These are phyloP conservation scores for Hsuehochloa calcarea DNA, from an alignment of 176 grass and related monocot genomes.

Conservation along the genomic window DNA sequence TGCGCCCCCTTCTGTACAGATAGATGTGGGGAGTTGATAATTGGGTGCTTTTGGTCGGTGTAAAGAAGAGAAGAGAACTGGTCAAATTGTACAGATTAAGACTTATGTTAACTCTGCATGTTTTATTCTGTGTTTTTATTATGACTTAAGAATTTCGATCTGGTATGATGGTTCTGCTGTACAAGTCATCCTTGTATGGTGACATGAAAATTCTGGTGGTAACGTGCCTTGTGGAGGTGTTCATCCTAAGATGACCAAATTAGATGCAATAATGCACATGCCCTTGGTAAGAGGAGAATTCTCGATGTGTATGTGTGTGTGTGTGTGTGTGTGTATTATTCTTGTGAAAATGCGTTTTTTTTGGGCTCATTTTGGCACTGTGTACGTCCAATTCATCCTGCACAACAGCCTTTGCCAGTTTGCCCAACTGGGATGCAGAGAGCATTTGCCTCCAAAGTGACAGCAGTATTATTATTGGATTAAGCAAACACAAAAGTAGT, in stretches of 20 bases:
- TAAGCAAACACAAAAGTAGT: too few relatives aligned
- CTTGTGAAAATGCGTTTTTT: too few relatives aligned
- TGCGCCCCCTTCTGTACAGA: conserved; percentile 27
- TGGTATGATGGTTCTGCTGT: neutral
- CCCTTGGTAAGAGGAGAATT: too few relatives aligned
- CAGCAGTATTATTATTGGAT: too few relatives aligned
- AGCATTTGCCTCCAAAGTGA: too few relatives aligned
- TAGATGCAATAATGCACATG: neutral
- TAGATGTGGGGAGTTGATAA: conserved; percentile 26
- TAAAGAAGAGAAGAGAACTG: conserved; percentile 25
- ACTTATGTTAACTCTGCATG: conserved; percentile 5
- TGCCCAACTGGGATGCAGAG: too few relatives aligned
- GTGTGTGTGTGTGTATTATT: too few relatives aligned
- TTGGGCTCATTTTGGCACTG: too few relatives aligned
- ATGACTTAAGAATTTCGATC: neutral
- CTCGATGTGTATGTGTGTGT: too few relatives aligned
- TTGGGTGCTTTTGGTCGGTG: conserved; percentile 37
- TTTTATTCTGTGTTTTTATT: neutral
- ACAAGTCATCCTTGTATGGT: neutral
- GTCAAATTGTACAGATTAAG: conserved; percentile 35
- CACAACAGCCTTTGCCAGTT: too few relatives aligned
- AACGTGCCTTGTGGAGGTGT: neutral
- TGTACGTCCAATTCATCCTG: too few relatives aligned
- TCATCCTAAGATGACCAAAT: neutral
- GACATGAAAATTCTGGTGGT: neutral